Evolutionary conservation across 768 basidiomycete genomes (phyloP).

Genomic region (Glaciozyma martinii): DNA sequence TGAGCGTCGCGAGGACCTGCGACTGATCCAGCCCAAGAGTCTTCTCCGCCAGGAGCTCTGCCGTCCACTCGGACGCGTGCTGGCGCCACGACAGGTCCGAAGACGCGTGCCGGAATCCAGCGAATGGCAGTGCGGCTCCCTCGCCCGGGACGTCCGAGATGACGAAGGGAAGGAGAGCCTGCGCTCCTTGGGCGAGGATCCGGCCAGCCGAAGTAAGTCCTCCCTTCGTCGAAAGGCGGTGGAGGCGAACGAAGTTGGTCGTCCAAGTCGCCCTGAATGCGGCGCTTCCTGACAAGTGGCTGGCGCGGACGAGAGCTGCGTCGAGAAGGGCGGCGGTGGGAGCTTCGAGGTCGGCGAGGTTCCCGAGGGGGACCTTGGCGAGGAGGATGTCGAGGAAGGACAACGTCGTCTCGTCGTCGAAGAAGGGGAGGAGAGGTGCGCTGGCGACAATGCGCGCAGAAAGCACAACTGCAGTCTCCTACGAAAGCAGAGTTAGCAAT

Average conservation of each 20-base stretch:
- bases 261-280: slow-evolving; percentile 14
- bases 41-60: slow-evolving; percentile 1
- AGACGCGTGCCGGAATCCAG: background rate
- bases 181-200: slow-evolving; percentile 13
- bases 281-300: background rate
- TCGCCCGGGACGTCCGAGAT: background rate
- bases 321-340: background rate
- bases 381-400: slow-evolving; percentile 8
- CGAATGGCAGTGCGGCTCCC: background rate
- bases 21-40: background rate
- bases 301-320: slow-evolving; percentile 4
- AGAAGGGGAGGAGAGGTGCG: slow-evolving; percentile 20
- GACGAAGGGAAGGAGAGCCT: slow-evolving; percentile 5
- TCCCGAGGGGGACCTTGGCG: background rate
- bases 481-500: no score
- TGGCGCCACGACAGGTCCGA: background rate
- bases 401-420: slow-evolving; percentile 3
- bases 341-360: background rate
- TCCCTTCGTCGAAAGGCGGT: slow-evolving; percentile 5
- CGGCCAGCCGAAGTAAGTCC: background rate
- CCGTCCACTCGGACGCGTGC: slow-evolving; percentile 15
- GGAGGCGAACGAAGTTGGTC: slow-evolving; percentile 8
- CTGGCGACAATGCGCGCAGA: slow-evolving; percentile 8
- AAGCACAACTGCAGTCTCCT: background rate
- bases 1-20: slow-evolving; percentile 7